Evolutionary conservation across 495 filamentous ascomycete species (phyloP).

Genomic region (Talaromyces thailandensis): DNA sequence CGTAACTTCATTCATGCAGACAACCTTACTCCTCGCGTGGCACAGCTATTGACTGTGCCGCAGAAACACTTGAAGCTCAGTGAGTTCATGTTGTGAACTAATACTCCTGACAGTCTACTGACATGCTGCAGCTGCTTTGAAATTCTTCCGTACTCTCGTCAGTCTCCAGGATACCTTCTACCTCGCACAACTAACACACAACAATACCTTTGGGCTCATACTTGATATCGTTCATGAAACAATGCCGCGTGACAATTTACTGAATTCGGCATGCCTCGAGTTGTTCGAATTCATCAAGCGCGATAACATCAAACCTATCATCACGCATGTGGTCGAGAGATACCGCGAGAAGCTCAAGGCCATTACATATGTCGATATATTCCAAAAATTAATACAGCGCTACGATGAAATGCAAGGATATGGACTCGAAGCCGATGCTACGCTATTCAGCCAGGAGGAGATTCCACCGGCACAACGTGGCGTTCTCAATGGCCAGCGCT

Average conservation of each 20-base stretch:
- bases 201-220: slow-evolving; percentile 78
- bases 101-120: not conserved
- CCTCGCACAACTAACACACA: slow-evolving; percentile 74
- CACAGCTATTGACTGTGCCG: slow-evolving; percentile 72
- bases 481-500: slow-evolving; percentile 57
- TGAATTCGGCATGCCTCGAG: slow-evolving; percentile 94
- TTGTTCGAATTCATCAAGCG: slow-evolving; percentile 87
- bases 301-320: slow-evolving; percentile 73
- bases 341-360: slow-evolving; percentile 72
- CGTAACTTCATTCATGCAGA: slow-evolving; percentile 82
- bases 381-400: slow-evolving; percentile 60
- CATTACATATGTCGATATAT: slow-evolving; percentile 83
- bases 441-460: slow-evolving; percentile 41
- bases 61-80: slow-evolving; percentile 92
- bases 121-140: slow-evolving; percentile 60
- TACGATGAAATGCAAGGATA: slow-evolving; percentile 79
- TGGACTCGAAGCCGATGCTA: slow-evolving; percentile 46
- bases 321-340: slow-evolving; percentile 79
- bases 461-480: slow-evolving; percentile 40
- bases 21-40: slow-evolving; percentile 68
- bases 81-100: slow-evolving; percentile 32
- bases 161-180: slow-evolving; percentile 88
- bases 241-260: slow-evolving; percentile 90
- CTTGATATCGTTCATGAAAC: slow-evolving; percentile 81
- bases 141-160: slow-evolving; percentile 88